Base-by-base conservation (phyloP, 2,329 filamentous ascomycete genomes). In the Biscogniauxia mediterranea region DNA sequence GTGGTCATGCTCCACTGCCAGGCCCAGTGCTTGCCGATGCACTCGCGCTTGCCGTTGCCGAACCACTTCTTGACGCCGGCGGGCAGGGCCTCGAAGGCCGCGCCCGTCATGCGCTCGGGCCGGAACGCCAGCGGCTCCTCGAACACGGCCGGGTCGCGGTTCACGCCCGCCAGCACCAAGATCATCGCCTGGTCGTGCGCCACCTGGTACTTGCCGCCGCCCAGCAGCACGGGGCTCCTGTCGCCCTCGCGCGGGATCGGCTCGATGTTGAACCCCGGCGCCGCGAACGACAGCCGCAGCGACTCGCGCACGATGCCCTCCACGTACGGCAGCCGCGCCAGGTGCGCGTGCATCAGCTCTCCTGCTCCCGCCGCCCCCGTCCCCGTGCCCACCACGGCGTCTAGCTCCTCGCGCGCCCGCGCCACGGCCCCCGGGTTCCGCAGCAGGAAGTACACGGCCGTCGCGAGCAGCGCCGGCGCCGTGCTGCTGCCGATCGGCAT, bases 401-500 rank as follows among this genome's bases (percentile, higher is more conserved):
- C 83, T 0, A 87, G 74, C 70, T 88, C 84, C 21, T 78, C 70
- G 51, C 85, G 81, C 0, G 84, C 85, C 42, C 74, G 76, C 32
- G 72, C 68, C n/a, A 85, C 73, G 0, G 75, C 78, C 0, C 76
- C 70, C 0, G 83, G 83, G 68, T 83, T 83, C 72, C 81, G 80
- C 1, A 82, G 64, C 2, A 87, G 75, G 56, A 83, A 79, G 65
- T 82, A 80, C 62, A 86, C 80, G 8, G 77, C 74, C 7, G 74
- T 77, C 63, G 73, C 77, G 62, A 83, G 69, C 68, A 77, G 74
- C 61, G 78, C 80, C 1, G 80, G 80, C 3, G 80, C 78, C 0
- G 81, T 83, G 69, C 77, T 80, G 71, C 77, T 81, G 3, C 83
- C 85, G 56, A 87, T 86, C 50, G 89, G 82, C 78, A 91, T 89